A percentile compares a stretch with the other conserved stretches of the same genome.
Evolutionary conservation across 176 grass and related monocot genomes (phyloP).

Genomic region (Typha latifolia): DNA sequence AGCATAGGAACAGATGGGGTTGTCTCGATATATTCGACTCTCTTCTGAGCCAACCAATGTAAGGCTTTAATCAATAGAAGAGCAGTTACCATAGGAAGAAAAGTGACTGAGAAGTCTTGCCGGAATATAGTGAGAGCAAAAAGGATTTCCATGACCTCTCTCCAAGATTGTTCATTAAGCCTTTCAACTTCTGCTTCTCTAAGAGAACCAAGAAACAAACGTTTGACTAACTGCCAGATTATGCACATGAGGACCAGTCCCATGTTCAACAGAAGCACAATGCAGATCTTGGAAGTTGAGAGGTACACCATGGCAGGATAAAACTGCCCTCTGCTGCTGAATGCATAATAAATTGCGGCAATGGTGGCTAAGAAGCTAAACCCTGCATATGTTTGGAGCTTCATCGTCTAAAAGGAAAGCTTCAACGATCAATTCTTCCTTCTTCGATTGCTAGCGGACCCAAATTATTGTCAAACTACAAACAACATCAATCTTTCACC

Average conservation of each 20-base stretch:
- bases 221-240: constrained; percentile 78
- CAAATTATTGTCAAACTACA: not conserved
- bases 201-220: constrained; percentile 74
- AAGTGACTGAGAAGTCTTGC: constrained; percentile 89
- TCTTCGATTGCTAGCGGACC: not conserved
- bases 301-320: constrained; percentile 93
- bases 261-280: constrained; percentile 89
- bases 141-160: constrained; percentile 89
- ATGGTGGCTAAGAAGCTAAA: constrained; percentile 90
- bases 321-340: constrained; percentile 94
- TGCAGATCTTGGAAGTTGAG: constrained; percentile 93
- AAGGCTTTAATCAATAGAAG: constrained; percentile 2
- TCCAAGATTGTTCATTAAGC: constrained; percentile 90
- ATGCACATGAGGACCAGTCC: constrained; percentile 86
- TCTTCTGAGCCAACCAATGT: constrained; percentile 5
- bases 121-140: constrained; percentile 95
- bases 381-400: constrained; percentile 70
- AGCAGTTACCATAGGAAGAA: constrained; percentile 49
- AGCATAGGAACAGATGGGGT: constrained; percentile 70
- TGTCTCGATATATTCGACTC: constrained; percentile 63
- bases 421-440: not conserved
- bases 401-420: constrained; percentile 52
- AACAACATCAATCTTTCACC: not conserved
- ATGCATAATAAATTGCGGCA: constrained; percentile 70
- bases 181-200: constrained; percentile 89